Base-by-base conservation (phyloP, 192 early-diverging fungal genomes). In the Gryganskiella cystojenkinii region DNA sequence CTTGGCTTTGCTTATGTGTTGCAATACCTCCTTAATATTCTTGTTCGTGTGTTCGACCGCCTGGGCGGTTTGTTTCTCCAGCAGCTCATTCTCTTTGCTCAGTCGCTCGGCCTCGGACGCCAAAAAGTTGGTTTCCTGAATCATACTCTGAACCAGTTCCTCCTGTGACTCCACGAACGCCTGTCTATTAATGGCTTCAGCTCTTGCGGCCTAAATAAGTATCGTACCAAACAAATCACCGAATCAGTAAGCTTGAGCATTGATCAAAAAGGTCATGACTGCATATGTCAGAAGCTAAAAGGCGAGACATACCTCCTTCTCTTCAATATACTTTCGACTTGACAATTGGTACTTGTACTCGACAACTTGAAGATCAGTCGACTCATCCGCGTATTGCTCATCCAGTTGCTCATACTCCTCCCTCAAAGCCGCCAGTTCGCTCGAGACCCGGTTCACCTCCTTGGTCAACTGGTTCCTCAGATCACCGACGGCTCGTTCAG, bases 291-390 rank as follows among this genome's bases (percentile, higher is more conserved):
- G 20, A 20, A 22, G 3, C 20, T 0, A n/a, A 22, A 50, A 0
- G 22, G 20, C 3, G 3, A n/a, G 45, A 58, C 37, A 25, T 69
- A 78, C 74, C 54, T 78, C 74, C 27, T 78, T 78, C 14, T 78
- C 74, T 27, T 78, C 74, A 8, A 69, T 65, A 35, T 64, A 59
- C 42, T 78, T 78, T 44, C 64, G 63, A 31, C n/a, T 64, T 42
- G 64, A 22, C 4, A 59, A 17, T 1, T 31, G 27, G 27, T 58
- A 40, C 9, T 78, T 65, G 43, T 64, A 57, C 30, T 78, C 74
- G n/a, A 58, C 62, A 15, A 54, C 28, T 8, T 45, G 60, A 35
- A 78, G 66, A 22, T 64, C 61, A 2, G 28, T 45, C 1, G 15
- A 37, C 5, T 59, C 55, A 9, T 78, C 74, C 20, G 54, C 74